Base-by-base conservation (phyloP, 306 rosid species). In the Lathyrus oleraceus region DNA sequence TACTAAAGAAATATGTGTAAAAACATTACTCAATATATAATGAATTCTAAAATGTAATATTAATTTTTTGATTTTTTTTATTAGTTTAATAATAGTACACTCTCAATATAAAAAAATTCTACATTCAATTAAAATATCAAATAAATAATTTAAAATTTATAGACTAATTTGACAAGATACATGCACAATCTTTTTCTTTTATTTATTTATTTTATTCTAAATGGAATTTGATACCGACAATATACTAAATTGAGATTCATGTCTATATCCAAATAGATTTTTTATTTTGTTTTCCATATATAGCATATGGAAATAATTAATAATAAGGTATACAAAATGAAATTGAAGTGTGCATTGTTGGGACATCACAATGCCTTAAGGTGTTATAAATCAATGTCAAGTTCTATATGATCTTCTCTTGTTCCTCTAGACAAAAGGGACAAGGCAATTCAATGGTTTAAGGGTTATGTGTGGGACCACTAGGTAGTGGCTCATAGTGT, bases 351-450 rank as follows among this genome's bases (percentile, higher is more conserved):
- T 38, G 65, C 64, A 71, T 5, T 54, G 75, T 79, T 82, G 76
- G 81, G 79, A 69, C 84, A 75, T 53, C 69, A 78, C 85, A n/a
- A 75, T 81, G 82, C 79, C 83, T 54, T 43, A 43, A 38, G 71
- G 65, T 84, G 62, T 74, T 78, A 44, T 39, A 75, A 76, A 70
- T 73, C 74, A 73, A 17, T 36, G 77, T 76, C 83, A 69, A 83
- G 76, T 39, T 80, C 47, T 58, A 14, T 71, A 59, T 52, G 32
- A 53, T 74, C 66, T 81, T 47, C 61, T 27, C 54, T 44, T 58
- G 52, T 35, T 57, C 60, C 35, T 62, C 59, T 42, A 54, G 84
- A 79, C 83, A 83, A 48, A 70, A 72, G 80, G 81, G 83, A 85
- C 85, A 84, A 20, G 43, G 48, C 64, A 42, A 84, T 90, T 86